These are phyloP conservation scores for Neurospora sp. DNA, from an alignment of 495 filamentous ascomycete species.

Conservation along the genomic window DNA sequence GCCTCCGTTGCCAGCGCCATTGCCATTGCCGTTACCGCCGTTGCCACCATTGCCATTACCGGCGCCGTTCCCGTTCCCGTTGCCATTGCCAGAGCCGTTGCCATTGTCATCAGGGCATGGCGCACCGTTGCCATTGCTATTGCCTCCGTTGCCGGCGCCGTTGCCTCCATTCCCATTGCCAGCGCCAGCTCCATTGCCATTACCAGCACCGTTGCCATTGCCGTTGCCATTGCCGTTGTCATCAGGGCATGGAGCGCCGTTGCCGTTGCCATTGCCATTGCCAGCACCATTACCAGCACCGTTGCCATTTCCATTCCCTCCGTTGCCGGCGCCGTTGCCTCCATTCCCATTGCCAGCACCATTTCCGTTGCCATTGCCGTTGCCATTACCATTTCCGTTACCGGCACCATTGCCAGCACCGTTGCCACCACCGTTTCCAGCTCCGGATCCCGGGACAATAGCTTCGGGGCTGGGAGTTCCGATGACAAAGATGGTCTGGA, in stretches of 20 bases:
- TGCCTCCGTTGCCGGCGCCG: not conserved
- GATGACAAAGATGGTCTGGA: not conserved
- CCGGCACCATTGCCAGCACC: not conserved
- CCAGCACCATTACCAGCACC: not conserved
- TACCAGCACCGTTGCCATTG: not conserved
- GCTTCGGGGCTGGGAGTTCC: not conserved
- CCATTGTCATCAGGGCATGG: not conserved
- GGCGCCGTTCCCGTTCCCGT: not conserved
- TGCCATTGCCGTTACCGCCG: constrained; percentile 1
- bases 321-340: not conserved
- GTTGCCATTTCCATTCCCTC: constrained; percentile 1
- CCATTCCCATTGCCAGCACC: not conserved
- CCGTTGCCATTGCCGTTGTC: not conserved
- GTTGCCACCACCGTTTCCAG: not conserved
- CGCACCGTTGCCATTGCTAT: not conserved
- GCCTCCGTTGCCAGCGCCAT: not conserved
- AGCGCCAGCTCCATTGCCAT: constrained; percentile 4
- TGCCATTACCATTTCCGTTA: not conserved
- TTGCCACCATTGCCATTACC: constrained; percentile 1
- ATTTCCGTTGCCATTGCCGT: not conserved
- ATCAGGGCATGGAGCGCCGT: not conserved
- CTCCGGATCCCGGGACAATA: not conserved
- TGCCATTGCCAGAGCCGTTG: not conserved
- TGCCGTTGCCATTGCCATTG: constrained; percentile 1
- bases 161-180: not conserved